Evolutionary conservation across 306 rosid genomes (phyloP).

Genomic region (Vigna radiata): DNA sequence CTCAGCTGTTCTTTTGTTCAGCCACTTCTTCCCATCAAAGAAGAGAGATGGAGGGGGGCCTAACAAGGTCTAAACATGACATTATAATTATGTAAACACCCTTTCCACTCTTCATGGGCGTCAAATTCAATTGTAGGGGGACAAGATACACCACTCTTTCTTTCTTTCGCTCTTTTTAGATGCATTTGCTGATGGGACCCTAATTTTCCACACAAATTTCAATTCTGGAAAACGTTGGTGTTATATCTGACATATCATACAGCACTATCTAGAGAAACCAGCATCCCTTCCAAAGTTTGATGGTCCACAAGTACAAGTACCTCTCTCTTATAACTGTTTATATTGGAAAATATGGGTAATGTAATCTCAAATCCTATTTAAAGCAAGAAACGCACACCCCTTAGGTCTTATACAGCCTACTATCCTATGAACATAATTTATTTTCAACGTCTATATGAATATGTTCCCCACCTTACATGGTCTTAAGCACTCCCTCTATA

Average conservation of each 20-base stretch:
- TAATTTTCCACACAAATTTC: conserved; percentile 57
- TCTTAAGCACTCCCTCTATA: conserved; percentile 48
- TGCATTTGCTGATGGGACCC: neutral
- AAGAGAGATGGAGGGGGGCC: conserved; percentile 50
- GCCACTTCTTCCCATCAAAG: conserved; percentile 56
- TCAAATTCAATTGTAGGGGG: conserved; percentile 59
- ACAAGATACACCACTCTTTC: conserved; percentile 63
- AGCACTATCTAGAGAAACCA: conserved; percentile 70
- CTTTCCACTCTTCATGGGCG: conserved; percentile 71
- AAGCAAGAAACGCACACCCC: conserved; percentile 54
- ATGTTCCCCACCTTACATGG: conserved; percentile 98
- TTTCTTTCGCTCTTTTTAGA: conserved; percentile 49
- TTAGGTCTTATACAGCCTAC: conserved; percentile 56
- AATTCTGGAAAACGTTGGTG: conserved; percentile 41
- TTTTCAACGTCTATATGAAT: conserved; percentile 80
- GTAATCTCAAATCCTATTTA: conserved; percentile 51
- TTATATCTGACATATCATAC: conserved; percentile 43
- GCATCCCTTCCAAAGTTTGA: conserved; percentile 49
- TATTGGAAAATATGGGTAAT: conserved; percentile 57
- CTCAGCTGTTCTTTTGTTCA: conserved; percentile 55
- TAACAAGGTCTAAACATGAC: conserved; percentile 56
- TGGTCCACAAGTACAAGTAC: conserved; percentile 63
- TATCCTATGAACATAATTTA: conserved; percentile 59
- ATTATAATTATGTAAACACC: conserved; percentile 63
- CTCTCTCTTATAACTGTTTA: conserved; percentile 54